A percentile compares a stretch with the other conserved stretches of the same genome.
Evolutionary conservation across 306 rosid species (phyloP).

Genomic region (Quercus rubra): DNA sequence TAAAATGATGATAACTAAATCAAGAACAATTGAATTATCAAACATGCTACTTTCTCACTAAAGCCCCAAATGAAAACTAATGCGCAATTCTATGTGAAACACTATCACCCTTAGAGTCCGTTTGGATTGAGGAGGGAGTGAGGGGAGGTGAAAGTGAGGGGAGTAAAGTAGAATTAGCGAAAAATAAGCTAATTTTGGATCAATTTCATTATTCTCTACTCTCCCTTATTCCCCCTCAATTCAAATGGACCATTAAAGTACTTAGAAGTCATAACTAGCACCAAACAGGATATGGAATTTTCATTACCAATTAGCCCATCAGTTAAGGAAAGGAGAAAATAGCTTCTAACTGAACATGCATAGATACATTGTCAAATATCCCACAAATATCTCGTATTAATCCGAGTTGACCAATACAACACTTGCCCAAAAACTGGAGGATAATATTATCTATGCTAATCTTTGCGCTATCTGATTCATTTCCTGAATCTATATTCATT

Average conservation of each 20-base stretch:
- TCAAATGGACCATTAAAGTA: no score
- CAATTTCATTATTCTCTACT: no score
- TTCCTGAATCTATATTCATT: conserved; percentile 76
- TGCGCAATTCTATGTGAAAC: no score
- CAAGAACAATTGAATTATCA: no score
- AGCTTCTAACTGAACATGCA: not conserved
- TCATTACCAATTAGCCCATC: not conserved
- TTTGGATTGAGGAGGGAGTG: no score
- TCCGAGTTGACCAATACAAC: not conserved
- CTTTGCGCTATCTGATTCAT: conserved; percentile 73
- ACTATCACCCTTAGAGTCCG: no score
- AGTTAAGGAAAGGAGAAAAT: not conserved
- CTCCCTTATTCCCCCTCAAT: accelerated
- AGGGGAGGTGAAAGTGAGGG: no score
- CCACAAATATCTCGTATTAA: not conserved
- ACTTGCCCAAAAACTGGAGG: not conserved
- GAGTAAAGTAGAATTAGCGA: accelerated
- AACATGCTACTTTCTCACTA: no score
- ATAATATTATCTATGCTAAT: not conserved
- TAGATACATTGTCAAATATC: not conserved
- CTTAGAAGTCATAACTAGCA: not conserved
- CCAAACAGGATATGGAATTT: not conserved
- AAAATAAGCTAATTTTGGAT: no score
- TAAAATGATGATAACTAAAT: no score
- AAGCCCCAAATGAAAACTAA: no score